These are phyloP conservation scores for Phytomonas francai DNA, from an alignment of 208 protist genomes.

Conservation along the genomic window DNA sequence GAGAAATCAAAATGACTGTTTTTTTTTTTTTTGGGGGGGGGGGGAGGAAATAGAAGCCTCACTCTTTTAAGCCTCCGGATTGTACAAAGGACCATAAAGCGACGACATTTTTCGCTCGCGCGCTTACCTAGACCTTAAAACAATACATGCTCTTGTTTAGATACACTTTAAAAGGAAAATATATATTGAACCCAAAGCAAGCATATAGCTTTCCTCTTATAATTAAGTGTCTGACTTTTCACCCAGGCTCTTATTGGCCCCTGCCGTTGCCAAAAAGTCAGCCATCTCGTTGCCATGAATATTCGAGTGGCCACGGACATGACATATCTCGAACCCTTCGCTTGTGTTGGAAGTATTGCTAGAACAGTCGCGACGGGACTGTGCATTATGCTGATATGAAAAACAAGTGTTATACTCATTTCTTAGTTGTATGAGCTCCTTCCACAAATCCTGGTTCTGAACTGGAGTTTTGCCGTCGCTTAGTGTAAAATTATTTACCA, in stretches of 20 bases:
- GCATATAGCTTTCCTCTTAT: background rate
- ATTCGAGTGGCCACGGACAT: slow-evolving; percentile 66
- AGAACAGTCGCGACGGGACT: background rate
- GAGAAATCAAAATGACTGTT: background rate
- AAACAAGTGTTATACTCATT: slow-evolving; percentile 44
- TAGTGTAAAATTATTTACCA: slow-evolving; percentile 44
- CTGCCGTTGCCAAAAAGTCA: slow-evolving; percentile 39
- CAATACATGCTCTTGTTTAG: background rate
- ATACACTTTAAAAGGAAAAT: background rate
- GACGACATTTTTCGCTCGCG: background rate
- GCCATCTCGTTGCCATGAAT: slow-evolving; percentile 70
- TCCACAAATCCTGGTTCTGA: slow-evolving; percentile 66
- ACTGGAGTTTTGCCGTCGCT: slow-evolving; percentile 28
- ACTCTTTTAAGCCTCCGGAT: background rate
- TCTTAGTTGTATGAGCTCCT: slow-evolving; percentile 24
- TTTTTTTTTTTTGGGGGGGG: no score
- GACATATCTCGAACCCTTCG: slow-evolving; percentile 35
- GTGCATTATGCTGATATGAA: slow-evolving; percentile 18
- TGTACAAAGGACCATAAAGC: background rate
- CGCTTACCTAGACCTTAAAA: background rate
- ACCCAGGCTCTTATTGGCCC: slow-evolving; percentile 14
- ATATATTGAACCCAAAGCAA: background rate
- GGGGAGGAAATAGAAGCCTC: background rate
- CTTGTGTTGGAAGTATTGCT: slow-evolving; percentile 3
- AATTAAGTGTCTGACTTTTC: background rate